A percentile compares a stretch with the other conserved stretches of the same genome.
These are phyloP conservation scores for Candida glaebosa DNA, from an alignment of 805 yeast species.

Conservation along the genomic window DNA sequence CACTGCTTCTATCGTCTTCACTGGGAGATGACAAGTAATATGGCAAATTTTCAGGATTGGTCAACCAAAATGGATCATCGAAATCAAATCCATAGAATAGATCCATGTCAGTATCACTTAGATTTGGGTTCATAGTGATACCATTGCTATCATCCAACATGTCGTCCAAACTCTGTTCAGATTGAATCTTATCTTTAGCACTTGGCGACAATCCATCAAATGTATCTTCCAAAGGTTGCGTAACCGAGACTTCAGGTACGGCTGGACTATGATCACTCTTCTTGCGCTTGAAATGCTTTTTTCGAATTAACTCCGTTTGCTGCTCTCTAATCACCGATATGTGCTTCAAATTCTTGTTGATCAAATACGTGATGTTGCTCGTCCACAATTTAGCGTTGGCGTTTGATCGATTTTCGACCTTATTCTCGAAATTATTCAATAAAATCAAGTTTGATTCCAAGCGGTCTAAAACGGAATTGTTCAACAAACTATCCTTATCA, in stretches of 20 bases:
- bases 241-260: not conserved
- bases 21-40: slow-evolving; percentile 28
- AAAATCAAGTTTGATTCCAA: slow-evolving; percentile 21
- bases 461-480: slow-evolving; percentile 16
- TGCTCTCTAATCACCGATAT: slow-evolving; percentile 19
- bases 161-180: not conserved
- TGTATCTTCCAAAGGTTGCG: not conserved
- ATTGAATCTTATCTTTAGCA: not conserved
- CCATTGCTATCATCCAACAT: not conserved
- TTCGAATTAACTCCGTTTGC: not conserved
- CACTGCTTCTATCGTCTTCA: slow-evolving; percentile 15
- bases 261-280: not conserved
- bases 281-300: not conserved
- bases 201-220: not conserved
- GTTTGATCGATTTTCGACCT: slow-evolving; percentile 16
- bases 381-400: slow-evolving; percentile 30
- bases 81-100: slow-evolving; percentile 36
- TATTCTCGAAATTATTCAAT: slow-evolving; percentile 22
- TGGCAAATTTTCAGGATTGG: slow-evolving; percentile 46
- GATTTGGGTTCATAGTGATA: not conserved
- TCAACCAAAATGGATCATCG: slow-evolving; percentile 51
- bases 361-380: slow-evolving; percentile 27
- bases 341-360: slow-evolving; percentile 27
- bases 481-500: slow-evolving; percentile 2
- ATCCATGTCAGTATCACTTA: slow-evolving; percentile 7